A percentile compares a stretch with the other conserved stretches of the same genome.
These are phyloP conservation scores for Pythium brassicae DNA, from an alignment of 352 stramenopile genomes.

Conservation along the genomic window DNA sequence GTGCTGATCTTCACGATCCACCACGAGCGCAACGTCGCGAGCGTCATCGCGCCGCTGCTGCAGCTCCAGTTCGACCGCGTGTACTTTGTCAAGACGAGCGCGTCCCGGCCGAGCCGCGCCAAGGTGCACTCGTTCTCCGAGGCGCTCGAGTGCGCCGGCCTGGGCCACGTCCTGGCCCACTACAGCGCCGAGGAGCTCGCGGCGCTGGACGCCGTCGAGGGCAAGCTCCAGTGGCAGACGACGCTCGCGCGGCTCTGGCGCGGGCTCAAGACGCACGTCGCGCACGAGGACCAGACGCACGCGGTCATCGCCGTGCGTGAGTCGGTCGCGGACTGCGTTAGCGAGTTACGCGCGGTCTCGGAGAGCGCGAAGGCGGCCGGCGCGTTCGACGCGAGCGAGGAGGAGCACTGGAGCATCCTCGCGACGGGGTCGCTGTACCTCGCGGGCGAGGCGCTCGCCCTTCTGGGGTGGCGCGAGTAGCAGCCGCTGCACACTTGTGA, in stretches of 20 bases:
- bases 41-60: constrained; percentile 58
- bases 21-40: constrained; percentile 76
- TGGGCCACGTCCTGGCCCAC: constrained; percentile 27
- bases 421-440: constrained; percentile 76
- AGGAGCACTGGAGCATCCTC: constrained; percentile 54
- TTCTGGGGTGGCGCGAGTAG: constrained; percentile 62
- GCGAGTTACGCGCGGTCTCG: constrained; percentile 34
- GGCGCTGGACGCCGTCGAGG: constrained; percentile 34
- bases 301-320: constrained; percentile 37
- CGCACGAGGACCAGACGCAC: constrained; percentile 22
- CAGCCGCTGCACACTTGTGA: background rate
- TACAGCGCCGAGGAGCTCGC: constrained; percentile 45
- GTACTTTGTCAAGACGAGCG: constrained; percentile 70
- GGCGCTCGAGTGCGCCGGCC: constrained; percentile 33
- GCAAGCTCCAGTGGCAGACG: constrained; percentile 49
- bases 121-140: constrained; percentile 71
- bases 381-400: constrained; percentile 11
- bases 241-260: constrained; percentile 54
- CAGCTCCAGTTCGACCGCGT: constrained; percentile 61
- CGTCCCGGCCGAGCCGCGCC: constrained; percentile 54
- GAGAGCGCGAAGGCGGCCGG: constrained; percentile 11
- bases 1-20: constrained; percentile 81
- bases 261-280: constrained; percentile 35
- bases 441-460: constrained; percentile 55
- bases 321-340: constrained; percentile 58